phyloP scores from a whole-genome alignment of 2,329 filamentous ascomycete species.

The Alternaria novae-zelandiae region DNA sequence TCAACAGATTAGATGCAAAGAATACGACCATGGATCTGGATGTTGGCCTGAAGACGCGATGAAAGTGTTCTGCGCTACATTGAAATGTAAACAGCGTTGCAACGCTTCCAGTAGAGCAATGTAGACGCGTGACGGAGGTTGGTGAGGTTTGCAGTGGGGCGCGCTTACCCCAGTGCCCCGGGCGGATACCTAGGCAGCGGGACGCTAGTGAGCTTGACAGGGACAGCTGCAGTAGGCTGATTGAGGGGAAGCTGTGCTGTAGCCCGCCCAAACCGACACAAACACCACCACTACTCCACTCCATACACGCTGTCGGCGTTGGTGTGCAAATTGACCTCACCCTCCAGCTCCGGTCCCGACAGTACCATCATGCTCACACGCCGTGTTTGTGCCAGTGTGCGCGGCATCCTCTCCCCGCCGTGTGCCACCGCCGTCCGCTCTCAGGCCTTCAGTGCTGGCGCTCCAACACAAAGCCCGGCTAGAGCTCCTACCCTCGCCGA shows the following conservation, averaged over 20 bases:
- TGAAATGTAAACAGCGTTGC: not conserved
- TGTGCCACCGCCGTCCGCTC: constrained; percentile 19
- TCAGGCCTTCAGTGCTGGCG: constrained; percentile 38
- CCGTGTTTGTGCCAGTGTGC: constrained; percentile 36
- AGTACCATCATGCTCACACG: constrained; percentile 40
- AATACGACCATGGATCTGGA: not conserved
- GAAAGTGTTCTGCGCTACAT: not conserved
- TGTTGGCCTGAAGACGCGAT: not conserved
- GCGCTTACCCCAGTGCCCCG: constrained; percentile 17
- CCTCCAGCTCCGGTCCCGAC: not conserved
- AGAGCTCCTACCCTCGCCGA: constrained; percentile 79
- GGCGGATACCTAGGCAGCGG: constrained; percentile 1
- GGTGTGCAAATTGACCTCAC: not conserved
- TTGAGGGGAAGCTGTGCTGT: constrained; percentile 15
- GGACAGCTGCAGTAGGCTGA: constrained; percentile 17
- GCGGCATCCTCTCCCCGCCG: constrained; percentile 27
- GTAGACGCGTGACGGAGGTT: not conserved
- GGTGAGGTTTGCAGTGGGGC: constrained; percentile 12
- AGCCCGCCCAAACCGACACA: constrained; percentile 4
- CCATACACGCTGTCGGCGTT: not conserved
- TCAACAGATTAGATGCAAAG: not conserved
- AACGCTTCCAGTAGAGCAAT: not conserved
- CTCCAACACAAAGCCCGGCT: constrained; percentile 31
- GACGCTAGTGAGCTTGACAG: constrained; percentile 20
- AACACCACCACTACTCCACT: constrained; percentile 5